Base-by-base conservation (phyloP, 2,329 filamentous ascomycete species). In the Elsinoe necatrix region DNA sequence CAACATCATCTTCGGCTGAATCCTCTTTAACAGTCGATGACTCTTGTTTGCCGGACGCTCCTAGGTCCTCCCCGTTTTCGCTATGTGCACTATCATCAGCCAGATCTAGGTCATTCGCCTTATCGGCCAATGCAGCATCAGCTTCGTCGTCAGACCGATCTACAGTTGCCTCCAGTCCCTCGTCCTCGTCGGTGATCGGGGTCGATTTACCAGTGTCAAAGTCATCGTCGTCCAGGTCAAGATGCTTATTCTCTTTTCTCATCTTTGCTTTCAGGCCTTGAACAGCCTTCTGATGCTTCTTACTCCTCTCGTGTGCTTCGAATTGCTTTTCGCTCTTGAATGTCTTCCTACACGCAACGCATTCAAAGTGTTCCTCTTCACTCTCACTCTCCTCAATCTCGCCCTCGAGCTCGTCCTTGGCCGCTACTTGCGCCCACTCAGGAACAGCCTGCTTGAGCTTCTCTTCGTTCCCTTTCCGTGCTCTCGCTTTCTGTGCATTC, bases 251-350 rank as follows among this genome's bases (percentile, higher is more conserved):
- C 65, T 98, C 87, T 63, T 85, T 83, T 63, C 79, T 81, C 90
- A 98, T 95, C 68, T 93, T 85, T 65, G 82, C 80, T 64, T 83
- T 83, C 37, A 98, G 72, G 59, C 90, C 81, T 62, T 91, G 85
- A 5, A 96, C 79, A 1, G 89, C 86, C 68, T 95, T 97, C 60
- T 85, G 72, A 66, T 98, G 93, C 72, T 97, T 98, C 70, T 95
- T 98, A 76, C 92, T 97, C 73, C 86, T 89, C 73, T 96, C 91
- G 65, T 98, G 93, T 2, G 87, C 85, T 65, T 95, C 84, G 61
- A 87, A 90, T 67, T 97, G 92, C 62, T 89, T 90, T 67, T 95
- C 87, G 65, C 91, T 97, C 72, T 96, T 87, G 70, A 92, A 93
- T 0, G 67, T 77, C 68, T 85, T 85, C 59, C 77, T 73, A 65